These are phyloP conservation scores for Saccharata proteae DNA, from an alignment of 2,329 filamentous ascomycete species.

Conservation along the genomic window DNA sequence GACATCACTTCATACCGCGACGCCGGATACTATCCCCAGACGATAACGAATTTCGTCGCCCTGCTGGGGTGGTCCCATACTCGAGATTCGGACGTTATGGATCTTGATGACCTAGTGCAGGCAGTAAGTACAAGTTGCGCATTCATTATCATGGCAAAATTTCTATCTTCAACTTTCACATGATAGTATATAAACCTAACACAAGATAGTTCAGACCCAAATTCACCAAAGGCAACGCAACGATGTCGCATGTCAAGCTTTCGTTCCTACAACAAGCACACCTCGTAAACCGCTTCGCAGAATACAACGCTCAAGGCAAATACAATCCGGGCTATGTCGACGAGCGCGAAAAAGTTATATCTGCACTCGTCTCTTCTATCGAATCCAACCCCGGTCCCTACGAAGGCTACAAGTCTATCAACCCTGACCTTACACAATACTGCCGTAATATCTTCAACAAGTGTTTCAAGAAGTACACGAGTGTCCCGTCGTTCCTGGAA, in stretches of 20 bases:
- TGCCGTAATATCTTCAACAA: background rate
- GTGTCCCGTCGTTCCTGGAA: slow-evolving; percentile 41
- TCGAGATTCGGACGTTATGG: slow-evolving; percentile 56
- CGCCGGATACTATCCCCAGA: slow-evolving; percentile 47
- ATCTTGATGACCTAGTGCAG: slow-evolving; percentile 55
- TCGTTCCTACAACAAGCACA: slow-evolving; percentile 67
- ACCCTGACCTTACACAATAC: slow-evolving; percentile 15
- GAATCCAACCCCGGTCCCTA: slow-evolving; percentile 16
- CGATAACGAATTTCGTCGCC: slow-evolving; percentile 69
- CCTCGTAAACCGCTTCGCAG: slow-evolving; percentile 34
- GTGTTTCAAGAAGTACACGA: slow-evolving; percentile 47
- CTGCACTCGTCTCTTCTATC: slow-evolving; percentile 19
- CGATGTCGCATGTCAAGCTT: slow-evolving; percentile 70
- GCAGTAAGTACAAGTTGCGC: slow-evolving; percentile 40
- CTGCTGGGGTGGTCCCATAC: slow-evolving; percentile 73
- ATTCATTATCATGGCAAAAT: background rate
- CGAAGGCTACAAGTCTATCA: background rate
- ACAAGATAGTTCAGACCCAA: slow-evolving; percentile 65
- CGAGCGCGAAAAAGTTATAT: slow-evolving; percentile 27
- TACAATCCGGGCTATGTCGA: slow-evolving; percentile 30
- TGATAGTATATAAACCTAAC: slow-evolving; percentile 1
- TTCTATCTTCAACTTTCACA: no score
- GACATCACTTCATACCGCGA: slow-evolving; percentile 47
- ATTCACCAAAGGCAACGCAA: slow-evolving; percentile 83
- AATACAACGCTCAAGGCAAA: slow-evolving; percentile 28